Conservation (phyloP, 495 filamentous ascomycete species). For the Sphaerosporella brunnea region DNA sequence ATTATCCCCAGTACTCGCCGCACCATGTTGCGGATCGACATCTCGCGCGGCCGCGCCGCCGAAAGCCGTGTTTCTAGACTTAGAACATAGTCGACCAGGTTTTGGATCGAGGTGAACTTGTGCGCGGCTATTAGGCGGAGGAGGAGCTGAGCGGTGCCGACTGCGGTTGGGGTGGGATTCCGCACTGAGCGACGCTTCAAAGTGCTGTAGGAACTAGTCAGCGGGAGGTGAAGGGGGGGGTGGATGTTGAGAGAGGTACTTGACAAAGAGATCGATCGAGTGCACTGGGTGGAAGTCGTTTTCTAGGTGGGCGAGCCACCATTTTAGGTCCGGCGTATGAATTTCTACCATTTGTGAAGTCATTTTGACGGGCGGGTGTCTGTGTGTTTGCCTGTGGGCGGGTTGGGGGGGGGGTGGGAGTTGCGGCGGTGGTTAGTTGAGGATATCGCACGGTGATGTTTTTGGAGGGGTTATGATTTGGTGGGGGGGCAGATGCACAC, state of each 20-base stretch:
- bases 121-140: slow-evolving; percentile 61
- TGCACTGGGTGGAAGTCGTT: slow-evolving; percentile 14
- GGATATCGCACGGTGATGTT: too few species aligned
- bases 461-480: too few species aligned
- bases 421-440: too few species aligned
- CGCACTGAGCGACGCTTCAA: slow-evolving; percentile 79
- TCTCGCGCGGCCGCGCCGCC: slow-evolving; percentile 68
- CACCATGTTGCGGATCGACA: slow-evolving; percentile 85
- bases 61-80: slow-evolving; percentile 54
- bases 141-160: slow-evolving; percentile 75
- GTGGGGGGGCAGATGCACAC: too few species aligned
- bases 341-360: slow-evolving; percentile 19
- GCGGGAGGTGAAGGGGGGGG: not conserved
- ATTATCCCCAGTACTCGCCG: slow-evolving; percentile 77
- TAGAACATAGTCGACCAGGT: slow-evolving; percentile 61
- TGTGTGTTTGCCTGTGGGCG: not conserved
- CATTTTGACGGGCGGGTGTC: slow-evolving; percentile 6
- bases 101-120: slow-evolving; percentile 51
- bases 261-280: slow-evolving; percentile 21
- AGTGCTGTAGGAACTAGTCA: slow-evolving; percentile 9
- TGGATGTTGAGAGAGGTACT: slow-evolving; percentile 10
- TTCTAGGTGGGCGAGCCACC: slow-evolving; percentile 25
- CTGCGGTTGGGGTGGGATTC: slow-evolving; percentile 70
- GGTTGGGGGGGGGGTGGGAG: too few species aligned
- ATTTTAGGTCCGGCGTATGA: slow-evolving; percentile 22